Evolutionary conservation across 225 moss, liverwort and hornwort genomes (phyloP), one percentile per base, ranked within the genome.

Genomic region (Lunularia cruciata): DNA sequence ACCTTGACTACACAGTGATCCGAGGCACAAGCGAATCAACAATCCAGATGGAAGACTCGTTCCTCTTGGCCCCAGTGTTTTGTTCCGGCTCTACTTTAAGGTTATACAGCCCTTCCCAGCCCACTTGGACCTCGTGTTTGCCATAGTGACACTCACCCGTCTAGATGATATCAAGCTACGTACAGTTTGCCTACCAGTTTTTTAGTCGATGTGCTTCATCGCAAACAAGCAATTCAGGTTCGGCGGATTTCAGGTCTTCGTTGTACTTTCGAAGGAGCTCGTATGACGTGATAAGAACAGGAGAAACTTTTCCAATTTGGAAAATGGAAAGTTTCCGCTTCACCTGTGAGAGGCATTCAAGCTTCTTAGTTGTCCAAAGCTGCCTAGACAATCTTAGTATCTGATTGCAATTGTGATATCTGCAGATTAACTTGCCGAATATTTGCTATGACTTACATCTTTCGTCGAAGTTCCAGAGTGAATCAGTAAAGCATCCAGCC

Each of bases 151-250:
- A 2, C 5, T 45, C 37, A 45, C 28, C 39, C 0, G 46, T 14
- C 3, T 42, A 30, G 7, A 7, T 2, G 27, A 14, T 8, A 14
- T 32, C 33, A 34, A 5, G 18, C 8, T 34, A 0, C n/a, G n/a
- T n/a, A n/a, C n/a, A n/a, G n/a, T n/a, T 3, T 10, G 3, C 31
- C 20, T 79, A 93, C 92, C 92, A 93, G 79, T 90, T 93, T 69
- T 93, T 93, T 34, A 93, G 84, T 65, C 92, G 85, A 85, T 93
- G 92, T 74, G 92, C 90, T 81, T 93, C 92, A 53, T 93, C 92
- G 78, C 92, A 93, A 62, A 93, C 85, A 35, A 90, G 84, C 25
- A 93, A 82, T 58, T 80, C 92, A 39, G 85, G 88, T 74, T 90
- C 84, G 42, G 90, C 78, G 49, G 88, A 75, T 74, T 75, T 83